phyloP scores from a whole-genome alignment of 345 rosid species.

The Pistacia atlantica region DNA sequence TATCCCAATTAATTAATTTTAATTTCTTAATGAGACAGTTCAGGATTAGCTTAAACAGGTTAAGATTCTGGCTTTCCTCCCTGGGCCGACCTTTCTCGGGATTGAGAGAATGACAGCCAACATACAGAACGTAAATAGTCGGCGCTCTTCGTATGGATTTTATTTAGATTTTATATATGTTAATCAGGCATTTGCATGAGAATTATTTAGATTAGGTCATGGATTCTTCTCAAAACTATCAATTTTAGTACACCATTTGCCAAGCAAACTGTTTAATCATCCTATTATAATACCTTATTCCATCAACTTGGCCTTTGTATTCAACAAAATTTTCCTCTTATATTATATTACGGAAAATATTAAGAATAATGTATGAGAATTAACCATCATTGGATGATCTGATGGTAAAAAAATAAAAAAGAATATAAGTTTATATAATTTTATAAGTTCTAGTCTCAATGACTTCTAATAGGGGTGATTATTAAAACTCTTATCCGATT shows the following conservation, averaged over 20 bases:
- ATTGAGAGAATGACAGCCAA: conserved; percentile 55
- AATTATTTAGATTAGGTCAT: not conserved
- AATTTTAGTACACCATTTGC: not conserved
- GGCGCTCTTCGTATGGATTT: conserved; percentile 18
- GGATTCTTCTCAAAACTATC: not conserved
- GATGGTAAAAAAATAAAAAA: too few species aligned
- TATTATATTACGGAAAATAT: too few species aligned
- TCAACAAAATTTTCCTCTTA: too few species aligned
- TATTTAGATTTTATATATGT: not conserved
- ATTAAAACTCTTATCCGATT: too few species aligned
- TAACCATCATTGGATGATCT: too few species aligned
- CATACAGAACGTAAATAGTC: conserved; percentile 41
- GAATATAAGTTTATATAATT: too few species aligned
- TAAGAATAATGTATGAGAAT: too few species aligned
- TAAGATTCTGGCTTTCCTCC: conserved; percentile 22
- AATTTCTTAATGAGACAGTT: conserved; percentile 20
- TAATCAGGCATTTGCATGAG: too few species aligned
- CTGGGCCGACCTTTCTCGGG: conserved; percentile 51
- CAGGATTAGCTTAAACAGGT: conserved; percentile 34
- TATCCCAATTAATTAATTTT: not conserved
- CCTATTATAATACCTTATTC: too few species aligned
- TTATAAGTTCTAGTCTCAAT: too few species aligned
- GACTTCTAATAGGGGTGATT: too few species aligned
- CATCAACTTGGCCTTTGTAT: too few species aligned
- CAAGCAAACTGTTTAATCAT: not conserved